Conservation (phyloP, 2,329 filamentous ascomycete species). For the Stagonosporopsis rhizophila region DNA sequence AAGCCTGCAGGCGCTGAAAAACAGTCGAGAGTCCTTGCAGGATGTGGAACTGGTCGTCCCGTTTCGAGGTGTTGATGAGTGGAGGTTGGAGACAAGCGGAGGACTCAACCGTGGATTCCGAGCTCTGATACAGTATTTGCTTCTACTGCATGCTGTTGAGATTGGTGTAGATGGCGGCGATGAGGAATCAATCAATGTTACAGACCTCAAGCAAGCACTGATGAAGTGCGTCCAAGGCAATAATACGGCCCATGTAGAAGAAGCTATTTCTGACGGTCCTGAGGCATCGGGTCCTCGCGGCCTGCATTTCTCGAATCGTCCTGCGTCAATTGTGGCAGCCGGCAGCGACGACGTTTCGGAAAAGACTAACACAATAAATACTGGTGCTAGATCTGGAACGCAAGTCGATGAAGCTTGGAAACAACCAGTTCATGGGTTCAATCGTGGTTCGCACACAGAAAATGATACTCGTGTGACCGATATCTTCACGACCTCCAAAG, state of each 20-base stretch:
- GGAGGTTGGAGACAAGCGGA: background rate
- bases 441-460: too few relatives aligned
- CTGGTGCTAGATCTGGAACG: too few relatives aligned
- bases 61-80: background rate
- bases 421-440: background rate
- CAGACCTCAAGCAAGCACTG: background rate
- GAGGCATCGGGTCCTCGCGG: background rate
- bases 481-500: background rate
- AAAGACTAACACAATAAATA: too few relatives aligned
- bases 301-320: too few relatives aligned
- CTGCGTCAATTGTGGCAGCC: too few relatives aligned
- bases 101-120: background rate
- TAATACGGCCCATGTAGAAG: background rate
- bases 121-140: background rate
- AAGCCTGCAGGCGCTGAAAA: background rate
- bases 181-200: background rate
- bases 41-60: background rate
- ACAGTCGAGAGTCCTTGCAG: background rate
- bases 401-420: background rate
- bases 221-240: background rate
- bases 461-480: background rate
- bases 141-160: background rate
- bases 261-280: background rate
- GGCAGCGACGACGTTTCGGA: too few relatives aligned
- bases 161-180: background rate